These are phyloP conservation scores for Paecilomyces sp. DNA, from an alignment of 2,329 filamentous ascomycete species.

Conservation along the genomic window DNA sequence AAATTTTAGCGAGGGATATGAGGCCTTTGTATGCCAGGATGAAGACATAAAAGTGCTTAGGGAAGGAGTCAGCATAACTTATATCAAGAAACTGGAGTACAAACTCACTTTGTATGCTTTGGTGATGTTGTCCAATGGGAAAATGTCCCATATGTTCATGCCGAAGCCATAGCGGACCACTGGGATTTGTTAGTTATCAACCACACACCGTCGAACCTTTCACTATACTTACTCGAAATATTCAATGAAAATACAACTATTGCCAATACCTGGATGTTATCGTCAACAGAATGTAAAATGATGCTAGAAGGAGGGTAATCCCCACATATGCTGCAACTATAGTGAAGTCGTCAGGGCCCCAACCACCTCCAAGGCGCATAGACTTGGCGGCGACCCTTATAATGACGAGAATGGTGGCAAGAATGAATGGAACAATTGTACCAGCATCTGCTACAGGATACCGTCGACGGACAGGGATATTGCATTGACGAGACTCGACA, in stretches of 20 bases:
- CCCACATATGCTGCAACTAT: background rate
- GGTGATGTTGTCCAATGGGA: conserved; percentile 13
- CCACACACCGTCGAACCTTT: background rate
- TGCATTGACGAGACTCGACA: background rate
- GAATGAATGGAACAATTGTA: background rate
- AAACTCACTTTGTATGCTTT: conserved; percentile 9
- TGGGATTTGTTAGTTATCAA: conserved; percentile 1
- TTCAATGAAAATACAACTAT: background rate
- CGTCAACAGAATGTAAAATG: background rate
- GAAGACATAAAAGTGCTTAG: background rate
- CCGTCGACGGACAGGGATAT: background rate
- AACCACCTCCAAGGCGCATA: background rate
- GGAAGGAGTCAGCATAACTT: background rate
- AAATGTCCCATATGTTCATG: conserved; percentile 15
- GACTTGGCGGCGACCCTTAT: background rate
- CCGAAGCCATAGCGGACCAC: conserved; percentile 16
- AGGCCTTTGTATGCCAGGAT: background rate
- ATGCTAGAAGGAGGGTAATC: background rate
- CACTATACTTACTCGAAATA: background rate
- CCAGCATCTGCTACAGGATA: background rate
- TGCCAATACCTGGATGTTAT: background rate
- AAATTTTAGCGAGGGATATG: conserved; percentile 6
- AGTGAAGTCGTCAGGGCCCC: background rate
- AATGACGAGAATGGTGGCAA: background rate
- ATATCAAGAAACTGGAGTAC: background rate